phyloP scores from a whole-genome alignment of 805 yeast genomes.

The Wickerhamomyces hampshirensis region DNA sequence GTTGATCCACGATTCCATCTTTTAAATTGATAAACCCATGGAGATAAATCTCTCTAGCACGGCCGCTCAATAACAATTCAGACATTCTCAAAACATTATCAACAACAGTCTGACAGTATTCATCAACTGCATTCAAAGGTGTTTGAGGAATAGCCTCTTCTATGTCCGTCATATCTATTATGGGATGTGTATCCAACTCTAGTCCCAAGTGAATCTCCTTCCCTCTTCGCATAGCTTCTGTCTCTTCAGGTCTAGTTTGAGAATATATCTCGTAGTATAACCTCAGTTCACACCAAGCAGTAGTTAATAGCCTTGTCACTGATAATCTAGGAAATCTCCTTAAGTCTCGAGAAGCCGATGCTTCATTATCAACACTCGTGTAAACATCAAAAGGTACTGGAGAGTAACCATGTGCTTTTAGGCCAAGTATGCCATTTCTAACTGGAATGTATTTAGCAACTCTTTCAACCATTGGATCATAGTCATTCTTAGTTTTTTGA shows the following conservation, averaged over 20 bases:
- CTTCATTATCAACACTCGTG: too few relatives aligned
- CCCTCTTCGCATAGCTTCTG: slow-evolving; percentile 44
- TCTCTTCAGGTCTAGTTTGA: slow-evolving; percentile 31
- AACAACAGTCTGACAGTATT: slow-evolving; percentile 32
- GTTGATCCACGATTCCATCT: slow-evolving; percentile 5
- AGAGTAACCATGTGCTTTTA: slow-evolving; percentile 1
- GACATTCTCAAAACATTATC: slow-evolving; percentile 38
- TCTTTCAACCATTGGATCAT: neutral
- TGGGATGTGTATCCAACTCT: slow-evolving; percentile 43
- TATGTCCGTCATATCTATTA: slow-evolving; percentile 5
- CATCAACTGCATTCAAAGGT: slow-evolving; percentile 12
- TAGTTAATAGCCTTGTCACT: slow-evolving; percentile 56
- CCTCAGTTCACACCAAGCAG: slow-evolving; percentile 66
- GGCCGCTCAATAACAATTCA: slow-evolving; percentile 40
- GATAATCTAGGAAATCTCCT: slow-evolving; percentile 36
- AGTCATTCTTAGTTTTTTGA: neutral
- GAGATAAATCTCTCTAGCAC: slow-evolving; percentile 57
- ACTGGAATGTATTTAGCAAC: slow-evolving; percentile 9
- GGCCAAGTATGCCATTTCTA: slow-evolving; percentile 4
- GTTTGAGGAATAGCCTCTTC: slow-evolving; percentile 1
- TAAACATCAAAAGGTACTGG: slow-evolving; percentile 19
- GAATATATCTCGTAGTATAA: slow-evolving; percentile 49
- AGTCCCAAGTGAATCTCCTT: slow-evolving; percentile 39
- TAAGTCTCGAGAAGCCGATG: neutral
- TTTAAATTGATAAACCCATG: slow-evolving; percentile 26